Percentiles rank a stretch among this genome's conserved stretches.
Evolutionary conservation across 73 alveolate genomes (phyloP).

Genomic region (Paramecium pentaurelia): DNA sequence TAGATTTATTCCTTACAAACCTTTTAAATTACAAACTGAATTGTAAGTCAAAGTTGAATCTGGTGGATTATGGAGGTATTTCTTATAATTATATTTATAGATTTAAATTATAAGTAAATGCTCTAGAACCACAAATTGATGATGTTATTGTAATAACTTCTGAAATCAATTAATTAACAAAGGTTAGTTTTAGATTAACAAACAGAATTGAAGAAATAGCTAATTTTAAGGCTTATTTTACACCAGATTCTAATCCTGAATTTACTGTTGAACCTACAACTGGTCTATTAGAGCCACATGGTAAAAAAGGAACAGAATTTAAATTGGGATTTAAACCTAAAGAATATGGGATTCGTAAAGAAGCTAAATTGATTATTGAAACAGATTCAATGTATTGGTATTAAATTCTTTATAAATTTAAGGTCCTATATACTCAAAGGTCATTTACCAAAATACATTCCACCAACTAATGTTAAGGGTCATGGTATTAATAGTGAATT

Average conservation of each 20-base stretch:
- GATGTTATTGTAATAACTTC: constrained; percentile 36
- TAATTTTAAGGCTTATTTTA: constrained; percentile 55
- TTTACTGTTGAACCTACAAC: constrained; percentile 54
- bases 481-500: not conserved
- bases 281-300: constrained; percentile 56
- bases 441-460: constrained; percentile 31
- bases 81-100: not conserved
- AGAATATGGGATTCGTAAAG: constrained; percentile 53
- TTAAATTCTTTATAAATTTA: constrained; percentile 1
- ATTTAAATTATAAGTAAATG: constrained; percentile 39
- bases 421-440: constrained; percentile 43
- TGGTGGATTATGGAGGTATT: constrained; percentile 93
- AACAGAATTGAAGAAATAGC: constrained; percentile 45
- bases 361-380: constrained; percentile 52
- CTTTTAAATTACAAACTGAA: constrained; percentile 88
- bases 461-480: not conserved
- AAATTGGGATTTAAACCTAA: constrained; percentile 46
- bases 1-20: constrained; percentile 87
- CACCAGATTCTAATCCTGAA: constrained; percentile 58
- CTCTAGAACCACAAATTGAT: constrained; percentile 50
- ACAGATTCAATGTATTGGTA: constrained; percentile 62
- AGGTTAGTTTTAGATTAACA: constrained; percentile 48
- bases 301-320: constrained; percentile 59
- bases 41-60: constrained; percentile 83
- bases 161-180: constrained; percentile 24